Evolutionary conservation across 345 rosid genomes (phyloP).

Genomic region (Hirschfeldia incana): DNA sequence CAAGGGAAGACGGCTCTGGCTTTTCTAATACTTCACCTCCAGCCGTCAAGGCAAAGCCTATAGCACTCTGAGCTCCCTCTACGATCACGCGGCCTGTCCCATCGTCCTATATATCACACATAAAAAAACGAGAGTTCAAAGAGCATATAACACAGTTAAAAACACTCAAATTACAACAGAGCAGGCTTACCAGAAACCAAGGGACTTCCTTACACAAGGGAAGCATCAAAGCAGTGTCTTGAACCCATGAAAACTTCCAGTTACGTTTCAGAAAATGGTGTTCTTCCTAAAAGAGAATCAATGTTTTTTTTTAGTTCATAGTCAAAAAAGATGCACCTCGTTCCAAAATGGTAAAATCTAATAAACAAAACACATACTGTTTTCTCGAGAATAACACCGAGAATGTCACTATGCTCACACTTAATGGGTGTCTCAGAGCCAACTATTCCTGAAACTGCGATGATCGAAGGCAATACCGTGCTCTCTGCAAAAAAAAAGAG

Average conservation of each 20-base stretch:
- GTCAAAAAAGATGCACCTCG: background rate
- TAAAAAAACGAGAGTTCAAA: background rate
- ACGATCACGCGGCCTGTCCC: conserved; percentile 70
- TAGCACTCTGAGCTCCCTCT: conserved; percentile 66
- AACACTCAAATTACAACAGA: background rate
- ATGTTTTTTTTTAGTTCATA: no score
- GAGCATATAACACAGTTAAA: background rate
- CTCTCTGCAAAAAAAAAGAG: conserved; percentile 46
- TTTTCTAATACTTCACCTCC: conserved; percentile 86
- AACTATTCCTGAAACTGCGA: conserved; percentile 75
- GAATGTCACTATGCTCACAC: conserved; percentile 54
- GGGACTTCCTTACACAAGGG: conserved; percentile 86
- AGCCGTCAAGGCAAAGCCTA: conserved; percentile 63
- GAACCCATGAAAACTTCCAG: conserved; percentile 88
- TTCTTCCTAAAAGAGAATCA: conserved; percentile 53
- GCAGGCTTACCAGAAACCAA: conserved; percentile 74
- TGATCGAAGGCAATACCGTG: conserved; percentile 62
- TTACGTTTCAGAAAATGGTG: conserved; percentile 80
- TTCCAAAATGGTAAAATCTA: background rate
- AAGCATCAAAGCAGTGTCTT: conserved; percentile 72
- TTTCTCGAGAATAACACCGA: conserved; percentile 74
- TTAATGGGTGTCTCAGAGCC: conserved; percentile 82
- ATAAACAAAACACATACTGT: conserved; percentile 46
- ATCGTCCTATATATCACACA: conserved; percentile 54
- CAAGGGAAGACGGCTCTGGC: conserved; percentile 63